A percentile compares a stretch with the other conserved stretches of the same genome.
Evolutionary conservation across 1,139 yeast genomes (phyloP).

Genomic region (Ogataea hybrid): DNA sequence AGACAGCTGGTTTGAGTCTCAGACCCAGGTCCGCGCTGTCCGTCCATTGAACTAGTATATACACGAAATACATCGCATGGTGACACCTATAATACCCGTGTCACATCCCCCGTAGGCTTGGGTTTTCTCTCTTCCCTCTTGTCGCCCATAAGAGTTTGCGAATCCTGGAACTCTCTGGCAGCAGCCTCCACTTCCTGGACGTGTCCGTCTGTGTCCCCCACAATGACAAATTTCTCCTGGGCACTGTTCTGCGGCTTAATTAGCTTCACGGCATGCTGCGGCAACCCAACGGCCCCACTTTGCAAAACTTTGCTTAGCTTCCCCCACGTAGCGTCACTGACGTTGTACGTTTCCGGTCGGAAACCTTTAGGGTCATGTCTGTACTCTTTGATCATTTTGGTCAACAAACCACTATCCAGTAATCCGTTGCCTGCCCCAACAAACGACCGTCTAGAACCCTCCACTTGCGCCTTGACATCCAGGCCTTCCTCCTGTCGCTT

Average conservation of each 20-base stretch:
- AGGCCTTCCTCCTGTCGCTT: conserved; percentile 11
- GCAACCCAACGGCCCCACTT: conserved; percentile 20
- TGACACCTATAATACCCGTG: neutral
- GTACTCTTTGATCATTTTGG: conserved; percentile 24
- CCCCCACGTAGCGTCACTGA: conserved; percentile 15
- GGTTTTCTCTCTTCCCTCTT: neutral
- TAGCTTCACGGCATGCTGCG: conserved; percentile 24
- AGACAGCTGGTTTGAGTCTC: too few relatives aligned
- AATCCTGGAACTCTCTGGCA: conserved; percentile 5
- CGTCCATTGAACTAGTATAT: too few relatives aligned
- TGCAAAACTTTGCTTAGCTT: conserved; percentile 20
- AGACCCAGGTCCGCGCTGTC: too few relatives aligned
- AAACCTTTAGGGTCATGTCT: conserved; percentile 10
- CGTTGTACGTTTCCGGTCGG: conserved; percentile 12
- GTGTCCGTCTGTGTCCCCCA: conserved; percentile 13
- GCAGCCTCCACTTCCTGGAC: conserved; percentile 6
- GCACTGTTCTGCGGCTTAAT: conserved; percentile 9
- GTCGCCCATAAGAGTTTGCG: conserved; percentile 3
- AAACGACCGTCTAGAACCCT: neutral
- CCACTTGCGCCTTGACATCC: neutral
- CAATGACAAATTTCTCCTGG: conserved; percentile 26
- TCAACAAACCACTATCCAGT: conserved; percentile 16
- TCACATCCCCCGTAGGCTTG: neutral
- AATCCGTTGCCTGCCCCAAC: conserved; percentile 9
- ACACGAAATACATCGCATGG: too few relatives aligned